Percentiles rank a stretch among this genome's conserved stretches.
Conservation (phyloP, 1,284 basidiomycete genomes). For the Trichosporon sp. region DNA sequence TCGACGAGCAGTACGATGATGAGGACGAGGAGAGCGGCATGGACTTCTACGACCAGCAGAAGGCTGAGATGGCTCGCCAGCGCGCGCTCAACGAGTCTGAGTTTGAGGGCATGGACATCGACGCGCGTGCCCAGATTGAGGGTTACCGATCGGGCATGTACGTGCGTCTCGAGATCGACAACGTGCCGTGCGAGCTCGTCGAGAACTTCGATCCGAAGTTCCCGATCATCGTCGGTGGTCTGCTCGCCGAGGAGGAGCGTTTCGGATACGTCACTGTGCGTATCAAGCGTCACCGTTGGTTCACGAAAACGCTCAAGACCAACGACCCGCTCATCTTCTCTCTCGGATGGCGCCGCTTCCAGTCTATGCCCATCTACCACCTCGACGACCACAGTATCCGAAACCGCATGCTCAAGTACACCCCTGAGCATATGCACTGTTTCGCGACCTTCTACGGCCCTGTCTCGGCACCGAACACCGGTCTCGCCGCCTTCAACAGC, state of each 20-base stretch:
- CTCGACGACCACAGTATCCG: slow-evolving; percentile 95
- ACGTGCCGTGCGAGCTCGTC: slow-evolving; percentile 88
- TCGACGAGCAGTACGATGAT: slow-evolving; percentile 96
- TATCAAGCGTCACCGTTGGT: slow-evolving; percentile 97
- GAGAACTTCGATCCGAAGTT: slow-evolving; percentile 89
- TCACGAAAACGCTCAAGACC: slow-evolving; percentile 87
- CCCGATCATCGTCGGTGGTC: slow-evolving; percentile 88
- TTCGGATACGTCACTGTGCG: slow-evolving; percentile 94
- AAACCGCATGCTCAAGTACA: slow-evolving; percentile 99
- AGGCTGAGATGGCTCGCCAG: slow-evolving; percentile 86
- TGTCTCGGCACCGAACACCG: slow-evolving; percentile 87
- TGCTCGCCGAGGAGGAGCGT: slow-evolving; percentile 86
- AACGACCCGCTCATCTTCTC: slow-evolving; percentile 97
- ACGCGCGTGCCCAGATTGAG: slow-evolving; percentile 80
- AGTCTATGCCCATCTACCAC: slow-evolving; percentile 91
- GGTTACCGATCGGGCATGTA: slow-evolving; percentile 92
- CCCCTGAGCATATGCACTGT: slow-evolving; percentile 99
- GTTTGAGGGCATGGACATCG: slow-evolving; percentile 77
- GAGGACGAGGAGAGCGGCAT: slow-evolving; percentile 67
- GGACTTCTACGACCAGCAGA: slow-evolving; percentile 89
- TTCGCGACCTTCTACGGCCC: slow-evolving; percentile 96
- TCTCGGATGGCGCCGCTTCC: slow-evolving; percentile 94
- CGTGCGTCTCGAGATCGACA: slow-evolving; percentile 82
- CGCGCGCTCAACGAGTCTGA: slow-evolving; percentile 82
- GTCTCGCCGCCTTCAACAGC: slow-evolving; percentile 95